Base-by-base conservation (phyloP, 768 basidiomycete genomes). In the Cyclocybe aegerita region DNA sequence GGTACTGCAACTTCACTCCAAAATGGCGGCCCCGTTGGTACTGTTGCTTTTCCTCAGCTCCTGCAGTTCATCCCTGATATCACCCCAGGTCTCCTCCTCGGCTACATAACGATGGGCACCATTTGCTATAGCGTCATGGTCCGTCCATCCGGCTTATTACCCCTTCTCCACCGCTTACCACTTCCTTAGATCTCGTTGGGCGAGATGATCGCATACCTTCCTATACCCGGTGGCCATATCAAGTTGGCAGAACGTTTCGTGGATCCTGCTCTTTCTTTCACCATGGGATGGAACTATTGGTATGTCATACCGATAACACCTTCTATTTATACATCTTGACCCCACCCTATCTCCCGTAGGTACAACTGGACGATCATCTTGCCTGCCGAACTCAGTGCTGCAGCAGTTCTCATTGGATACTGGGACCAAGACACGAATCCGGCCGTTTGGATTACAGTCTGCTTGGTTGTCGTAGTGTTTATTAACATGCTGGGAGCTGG, bases 161-260 rank as follows among this genome's bases (percentile, higher is more conserved):
- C 29, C 14, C 32, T 23, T 29, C 29, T 36, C 9, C 37, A 9
- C 36, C 15, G 43, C 14, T 36, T 56, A 46, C 11, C 1, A 39
- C 36, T 16, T 46, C 17, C 29, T 17, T 56, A 86, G 85, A 66
- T 88, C 50, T 85, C 84, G 3, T 71, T 90, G 2, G 82, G 85
- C 7, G 85, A 87, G 70, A 87, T 88, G 90, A 62, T 92, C 40
- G 81, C 89, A 0, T 92, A 76, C 65, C 76, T 93, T 4, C 90
- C 90, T 0, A 76, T 93, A 43, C 77, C 88, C 23, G 90, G 90
- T 50, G 90, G 80, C 2, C 89, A 91, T 58, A 90, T 92, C 66
- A 88, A 76, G 52, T 69, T 93, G 12, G 85, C 90, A 0, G 90
- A 86, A 63, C 86, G 90, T 31, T 93, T 93, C 59, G 85, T 93